Evolutionary conservation across 75 land plant species (phyloP).

Genomic region (Pseudotsuga menziesii): DNA sequence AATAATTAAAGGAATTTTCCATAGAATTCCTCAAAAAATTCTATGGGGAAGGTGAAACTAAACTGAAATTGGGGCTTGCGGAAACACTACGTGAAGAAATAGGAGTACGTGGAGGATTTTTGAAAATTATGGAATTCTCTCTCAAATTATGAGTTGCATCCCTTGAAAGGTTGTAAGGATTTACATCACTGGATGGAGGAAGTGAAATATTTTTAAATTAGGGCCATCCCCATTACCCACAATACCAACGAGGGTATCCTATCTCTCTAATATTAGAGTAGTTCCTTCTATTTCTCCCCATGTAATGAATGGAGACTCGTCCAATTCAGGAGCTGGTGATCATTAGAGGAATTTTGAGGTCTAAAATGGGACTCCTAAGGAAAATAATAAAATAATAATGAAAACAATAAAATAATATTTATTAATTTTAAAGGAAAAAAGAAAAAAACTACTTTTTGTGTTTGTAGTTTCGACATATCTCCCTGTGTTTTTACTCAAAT

Average conservation of each 20-base stretch:
- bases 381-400: no score
- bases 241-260: constrained; percentile 77
- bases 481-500: no score
- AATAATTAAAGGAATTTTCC: constrained; percentile 58
- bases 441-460: no score
- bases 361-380: no score
- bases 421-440: no score
- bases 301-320: constrained; percentile 93
- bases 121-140: constrained; percentile 67
- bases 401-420: no score
- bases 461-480: no score
- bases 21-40: constrained; percentile 91
- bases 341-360: no score
- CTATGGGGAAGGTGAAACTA: constrained; percentile 90
- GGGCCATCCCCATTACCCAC: constrained; percentile 65
- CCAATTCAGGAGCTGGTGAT: constrained; percentile 93
- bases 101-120: constrained; percentile 53
- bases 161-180: constrained; percentile 83
- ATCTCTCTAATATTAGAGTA: constrained; percentile 76
- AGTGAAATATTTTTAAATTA: constrained; percentile 75
- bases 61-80: constrained; percentile 49
- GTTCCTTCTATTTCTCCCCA: constrained; percentile 99
- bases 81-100: constrained; percentile 40
- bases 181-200: constrained; percentile 74
- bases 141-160: constrained; percentile 80